Evolutionary conservation across 257 asterid species (phyloP), one percentile per base, ranked within the genome.

Genomic region (Echium plantagineum): DNA sequence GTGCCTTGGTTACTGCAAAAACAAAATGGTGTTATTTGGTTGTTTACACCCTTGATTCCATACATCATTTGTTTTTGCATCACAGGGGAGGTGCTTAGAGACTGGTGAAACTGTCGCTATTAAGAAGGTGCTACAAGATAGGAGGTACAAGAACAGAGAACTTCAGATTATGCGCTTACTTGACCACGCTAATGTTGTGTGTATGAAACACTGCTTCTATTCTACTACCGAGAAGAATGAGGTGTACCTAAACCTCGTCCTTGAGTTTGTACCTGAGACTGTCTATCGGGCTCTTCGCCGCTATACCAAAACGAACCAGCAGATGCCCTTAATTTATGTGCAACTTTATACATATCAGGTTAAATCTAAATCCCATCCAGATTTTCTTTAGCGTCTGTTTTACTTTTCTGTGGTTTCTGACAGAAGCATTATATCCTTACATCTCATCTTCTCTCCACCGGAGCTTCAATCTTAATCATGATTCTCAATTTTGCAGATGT

Each of bases 101-200:
- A 72, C 87, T 7, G 85, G 86, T 16, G 94, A 87, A 59, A 57
- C 86, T 22, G 95, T 88, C 2, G 96, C 96, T 19, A 85, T 88
- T 70, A 88, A 88, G 80, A 90, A 90, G 75, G 97, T 90, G 70
- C 85, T 90, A 42, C 97, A 90, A 57, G 97, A 90, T 72, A 77
- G 82, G 77, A 84, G 97, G 79, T 90, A 90, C 74, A 90, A 90
- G 86, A 90, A 90, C 73, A 68, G 97, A 60, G 97, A 90, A 63
- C 85, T 83, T 21, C 94, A 83, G 75, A 79, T 87, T 28, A 83
- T 86, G 86, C 84, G 82, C 42, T 63, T 85, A 19, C 88, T 90
- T 56, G 80, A 73, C 55, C 87, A 87, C 71, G 83, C 85, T n/a
- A 90, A 90, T 71, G 81, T 83, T 5, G 84, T 87, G 53, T 83